phyloP scores from a whole-genome alignment of 2,329 filamentous ascomycete species.

The Aureobasidium subglaciale region DNA sequence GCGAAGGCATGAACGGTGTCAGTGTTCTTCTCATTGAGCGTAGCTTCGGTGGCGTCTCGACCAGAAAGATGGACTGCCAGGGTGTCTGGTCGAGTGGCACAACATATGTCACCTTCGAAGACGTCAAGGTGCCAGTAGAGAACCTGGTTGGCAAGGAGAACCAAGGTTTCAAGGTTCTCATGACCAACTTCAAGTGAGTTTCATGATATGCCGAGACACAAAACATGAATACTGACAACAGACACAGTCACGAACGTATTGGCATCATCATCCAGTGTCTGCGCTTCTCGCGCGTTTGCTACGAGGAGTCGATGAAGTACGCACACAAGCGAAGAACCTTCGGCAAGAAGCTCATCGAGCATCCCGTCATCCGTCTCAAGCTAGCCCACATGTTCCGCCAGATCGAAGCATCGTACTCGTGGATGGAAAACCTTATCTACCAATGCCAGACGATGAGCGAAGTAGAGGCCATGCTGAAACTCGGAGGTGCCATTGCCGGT shows the following conservation, averaged over 20 bases:
- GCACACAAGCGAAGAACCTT: conserved; percentile 96
- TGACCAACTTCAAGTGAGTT: conserved; percentile 73
- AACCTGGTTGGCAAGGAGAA: conserved; percentile 97
- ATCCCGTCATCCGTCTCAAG: conserved; percentile 95
- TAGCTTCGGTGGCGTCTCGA: conserved; percentile 73
- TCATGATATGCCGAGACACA: conserved; percentile 55
- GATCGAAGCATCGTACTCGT: conserved; percentile 94
- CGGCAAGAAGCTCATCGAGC: conserved; percentile 91
- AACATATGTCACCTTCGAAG: conserved; percentile 96
- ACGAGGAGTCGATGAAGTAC: conserved; percentile 93
- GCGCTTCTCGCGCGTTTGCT: conserved; percentile 93
- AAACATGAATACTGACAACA: conserved; percentile 41
- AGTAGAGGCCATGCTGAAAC: conserved; percentile 89
- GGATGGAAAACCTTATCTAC: conserved; percentile 92
- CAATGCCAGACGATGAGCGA: conserved; percentile 91
- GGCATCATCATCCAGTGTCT: conserved; percentile 97
- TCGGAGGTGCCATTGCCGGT: conserved; percentile 87
- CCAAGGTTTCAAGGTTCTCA: conserved; percentile 96
- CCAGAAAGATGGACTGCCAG: conserved; percentile 95
- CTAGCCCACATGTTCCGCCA: conserved; percentile 97
- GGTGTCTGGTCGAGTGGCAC: conserved; percentile 94
- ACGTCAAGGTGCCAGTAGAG: conserved; percentile 99
- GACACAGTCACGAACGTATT: conserved; percentile 97
- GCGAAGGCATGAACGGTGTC: conserved; percentile 82
- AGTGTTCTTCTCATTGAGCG: conserved; percentile 89